Evolutionary conservation across 129 eudicot genomes (phyloP).

Genomic region (Rutidosis leptorrhynchoides): DNA sequence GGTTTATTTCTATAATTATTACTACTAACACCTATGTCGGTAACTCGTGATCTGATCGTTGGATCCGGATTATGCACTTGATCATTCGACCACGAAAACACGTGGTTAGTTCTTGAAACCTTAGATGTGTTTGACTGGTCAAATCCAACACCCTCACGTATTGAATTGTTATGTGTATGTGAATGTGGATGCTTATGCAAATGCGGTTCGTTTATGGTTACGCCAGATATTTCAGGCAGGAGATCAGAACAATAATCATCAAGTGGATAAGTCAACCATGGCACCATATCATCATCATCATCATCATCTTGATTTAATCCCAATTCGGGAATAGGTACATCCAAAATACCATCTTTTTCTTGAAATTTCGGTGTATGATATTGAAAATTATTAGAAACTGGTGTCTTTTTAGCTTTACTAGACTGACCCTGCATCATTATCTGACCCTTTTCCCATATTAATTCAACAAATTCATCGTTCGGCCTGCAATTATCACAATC

Average conservation of each 20-base stretch:
- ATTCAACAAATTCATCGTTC: conserved; percentile 62
- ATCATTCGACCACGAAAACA: conserved; percentile 36
- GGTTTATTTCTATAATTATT: conserved; percentile 32
- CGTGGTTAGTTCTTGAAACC: conserved; percentile 39
- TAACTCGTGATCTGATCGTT: conserved; percentile 51
- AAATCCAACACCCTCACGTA: conserved; percentile 22
- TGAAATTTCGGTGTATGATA: conserved; percentile 36
- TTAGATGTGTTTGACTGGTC: conserved; percentile 36
- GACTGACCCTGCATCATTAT: conserved; percentile 85
- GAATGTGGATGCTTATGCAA: conserved; percentile 14
- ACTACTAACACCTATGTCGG: conserved; percentile 35
- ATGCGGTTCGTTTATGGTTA: conserved; percentile 50
- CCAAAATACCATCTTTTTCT: conserved; percentile 45
- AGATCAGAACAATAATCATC: conserved; percentile 61
- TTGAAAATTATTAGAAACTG: conserved; percentile 46
- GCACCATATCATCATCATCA: conserved; percentile 79
- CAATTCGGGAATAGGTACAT: conserved; percentile 42
- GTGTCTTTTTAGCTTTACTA: conserved; percentile 46
- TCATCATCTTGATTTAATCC: conserved; percentile 71
- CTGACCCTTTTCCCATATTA: conserved; percentile 93
- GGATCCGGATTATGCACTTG: conserved; percentile 44
- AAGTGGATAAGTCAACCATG: conserved; percentile 73
- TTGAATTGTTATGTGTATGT: conserved; percentile 8
- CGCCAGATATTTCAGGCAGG: conserved; percentile 72
- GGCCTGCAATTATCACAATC: conserved; percentile 51